These are phyloP conservation scores for Xylaria acuta DNA, from an alignment of 495 filamentous ascomycete species.

Conservation along the genomic window DNA sequence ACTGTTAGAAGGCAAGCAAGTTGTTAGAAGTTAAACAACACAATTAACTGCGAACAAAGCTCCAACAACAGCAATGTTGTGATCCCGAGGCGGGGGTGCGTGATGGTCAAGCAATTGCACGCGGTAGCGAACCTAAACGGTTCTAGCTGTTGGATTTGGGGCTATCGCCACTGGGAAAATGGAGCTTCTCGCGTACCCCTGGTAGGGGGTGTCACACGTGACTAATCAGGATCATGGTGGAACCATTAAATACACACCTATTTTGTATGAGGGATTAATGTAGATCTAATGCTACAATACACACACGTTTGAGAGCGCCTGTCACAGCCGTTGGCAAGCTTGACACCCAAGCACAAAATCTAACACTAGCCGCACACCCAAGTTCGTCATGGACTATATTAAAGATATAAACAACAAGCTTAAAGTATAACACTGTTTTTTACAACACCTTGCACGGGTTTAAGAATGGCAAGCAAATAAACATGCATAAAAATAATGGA, in stretches of 20 bases:
- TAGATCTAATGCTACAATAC: too few relatives aligned
- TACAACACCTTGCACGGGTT: neutral
- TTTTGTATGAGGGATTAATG: too few relatives aligned
- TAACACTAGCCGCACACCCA: neutral
- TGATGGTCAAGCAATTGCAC: neutral
- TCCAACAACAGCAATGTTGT: conserved; percentile 53
- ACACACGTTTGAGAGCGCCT: too few relatives aligned
- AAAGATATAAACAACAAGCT: neutral
- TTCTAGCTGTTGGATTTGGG: too few relatives aligned
- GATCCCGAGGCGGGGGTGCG: conserved; percentile 23
- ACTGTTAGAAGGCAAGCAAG: conserved; percentile 46
- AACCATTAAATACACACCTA: too few relatives aligned
- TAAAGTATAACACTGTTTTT: conserved; percentile 1
- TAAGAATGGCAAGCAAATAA: neutral
- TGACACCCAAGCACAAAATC: too few relatives aligned
- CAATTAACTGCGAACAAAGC: conserved; percentile 52
- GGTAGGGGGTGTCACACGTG: too few relatives aligned
- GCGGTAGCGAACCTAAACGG: neutral
- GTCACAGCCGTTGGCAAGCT: too few relatives aligned
- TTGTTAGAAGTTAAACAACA: conserved; percentile 42
- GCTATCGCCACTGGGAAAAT: too few relatives aligned
- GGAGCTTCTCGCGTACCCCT: too few relatives aligned
- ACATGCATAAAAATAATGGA: neutral
- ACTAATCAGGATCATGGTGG: too few relatives aligned
- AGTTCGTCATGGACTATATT: neutral